Conservation (phyloP, 176 grass and related monocot species). For the Ananas comosus region DNA sequence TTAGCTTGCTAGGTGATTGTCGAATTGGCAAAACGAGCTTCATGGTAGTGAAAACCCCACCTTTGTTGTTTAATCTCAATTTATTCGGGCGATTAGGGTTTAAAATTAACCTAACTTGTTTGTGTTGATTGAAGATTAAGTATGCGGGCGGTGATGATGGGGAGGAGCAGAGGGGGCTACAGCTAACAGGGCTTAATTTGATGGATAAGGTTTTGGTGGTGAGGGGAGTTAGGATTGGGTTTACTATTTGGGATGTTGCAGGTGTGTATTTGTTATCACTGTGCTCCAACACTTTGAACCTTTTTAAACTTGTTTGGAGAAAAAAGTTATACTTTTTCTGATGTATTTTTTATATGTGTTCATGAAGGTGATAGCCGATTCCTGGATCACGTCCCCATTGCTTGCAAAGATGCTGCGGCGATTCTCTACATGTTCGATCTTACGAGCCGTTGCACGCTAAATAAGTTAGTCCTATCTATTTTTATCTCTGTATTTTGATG, state of each 20-base stretch:
- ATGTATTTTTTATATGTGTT: neutral
- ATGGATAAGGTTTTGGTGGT: slow-evolving; percentile 85
- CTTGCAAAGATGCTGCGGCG: slow-evolving; percentile 88
- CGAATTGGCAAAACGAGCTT: slow-evolving; percentile 95
- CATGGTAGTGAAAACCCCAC: slow-evolving; percentile 46
- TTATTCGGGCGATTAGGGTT: neutral
- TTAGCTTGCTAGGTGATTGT: slow-evolving; percentile 90
- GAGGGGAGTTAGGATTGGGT: slow-evolving; percentile 61
- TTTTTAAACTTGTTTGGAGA: neutral
- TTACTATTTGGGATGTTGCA: slow-evolving; percentile 91
- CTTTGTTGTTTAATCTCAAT: slow-evolving; percentile 2
- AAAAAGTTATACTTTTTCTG: neutral
- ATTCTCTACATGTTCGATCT: slow-evolving; percentile 99
- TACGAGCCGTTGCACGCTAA: slow-evolving; percentile 76
- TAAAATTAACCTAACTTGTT: neutral
- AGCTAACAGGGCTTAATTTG: slow-evolving; percentile 83
- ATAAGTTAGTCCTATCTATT: slow-evolving; percentile 51
- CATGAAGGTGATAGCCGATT: slow-evolving; percentile 52
- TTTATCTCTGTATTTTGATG: neutral
- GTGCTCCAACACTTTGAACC: neutral
- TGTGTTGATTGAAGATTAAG: slow-evolving; percentile 48
- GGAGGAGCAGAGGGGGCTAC: slow-evolving; percentile 69
- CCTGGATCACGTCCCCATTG: slow-evolving; percentile 67
- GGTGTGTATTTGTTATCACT: slow-evolving; percentile 27
- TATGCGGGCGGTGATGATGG: slow-evolving; percentile 50